A percentile compares a stretch with the other conserved stretches of the same genome.
Conservation (phyloP, 108 stramenopile genomes). For the Thalassiosira profunda region DNA sequence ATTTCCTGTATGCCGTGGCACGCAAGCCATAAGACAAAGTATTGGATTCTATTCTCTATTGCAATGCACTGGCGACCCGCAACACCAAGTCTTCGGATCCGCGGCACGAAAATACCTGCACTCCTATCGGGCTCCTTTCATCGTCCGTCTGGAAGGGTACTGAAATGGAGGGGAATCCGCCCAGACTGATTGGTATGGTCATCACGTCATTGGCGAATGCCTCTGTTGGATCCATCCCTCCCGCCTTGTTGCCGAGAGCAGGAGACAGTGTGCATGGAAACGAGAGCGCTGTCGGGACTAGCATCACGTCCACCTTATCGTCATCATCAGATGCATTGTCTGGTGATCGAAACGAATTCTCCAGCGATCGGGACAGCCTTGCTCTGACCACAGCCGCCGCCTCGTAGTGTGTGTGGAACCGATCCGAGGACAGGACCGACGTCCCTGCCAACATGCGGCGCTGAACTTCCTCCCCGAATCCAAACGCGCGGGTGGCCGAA, state of each 20-base stretch:
- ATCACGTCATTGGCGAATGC: slow-evolving; percentile 94
- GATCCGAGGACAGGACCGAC: slow-evolving; percentile 84
- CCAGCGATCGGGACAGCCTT: slow-evolving; percentile 63
- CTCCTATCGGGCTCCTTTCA: slow-evolving; percentile 14
- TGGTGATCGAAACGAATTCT: slow-evolving; percentile 41
- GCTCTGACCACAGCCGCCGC: slow-evolving; percentile 83
- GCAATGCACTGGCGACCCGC: slow-evolving; percentile 46
- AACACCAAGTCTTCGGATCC: slow-evolving; percentile 53
- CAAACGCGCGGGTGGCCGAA: slow-evolving; percentile 59
- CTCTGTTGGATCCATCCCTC: slow-evolving; percentile 56
- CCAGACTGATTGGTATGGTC: slow-evolving; percentile 90
- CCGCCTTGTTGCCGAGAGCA: slow-evolving; percentile 3
- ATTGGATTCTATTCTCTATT: background rate
- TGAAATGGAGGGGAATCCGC: slow-evolving; percentile 84
- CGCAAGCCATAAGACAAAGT: background rate
- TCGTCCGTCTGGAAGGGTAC: slow-evolving; percentile 50
- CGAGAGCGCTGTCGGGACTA: slow-evolving; percentile 83
- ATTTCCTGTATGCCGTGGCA: background rate
- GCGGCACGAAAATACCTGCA: slow-evolving; percentile 62
- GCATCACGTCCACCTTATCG: slow-evolving; percentile 68
- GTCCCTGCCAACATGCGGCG: slow-evolving; percentile 87
- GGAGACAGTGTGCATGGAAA: slow-evolving; percentile 55
- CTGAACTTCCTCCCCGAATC: slow-evolving; percentile 87
- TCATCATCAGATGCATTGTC: slow-evolving; percentile 3
- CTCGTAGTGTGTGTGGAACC: slow-evolving; percentile 90